phyloP scores from a whole-genome alignment of 192 early-diverging fungal genomes.

The Rhizophagus sp. region DNA sequence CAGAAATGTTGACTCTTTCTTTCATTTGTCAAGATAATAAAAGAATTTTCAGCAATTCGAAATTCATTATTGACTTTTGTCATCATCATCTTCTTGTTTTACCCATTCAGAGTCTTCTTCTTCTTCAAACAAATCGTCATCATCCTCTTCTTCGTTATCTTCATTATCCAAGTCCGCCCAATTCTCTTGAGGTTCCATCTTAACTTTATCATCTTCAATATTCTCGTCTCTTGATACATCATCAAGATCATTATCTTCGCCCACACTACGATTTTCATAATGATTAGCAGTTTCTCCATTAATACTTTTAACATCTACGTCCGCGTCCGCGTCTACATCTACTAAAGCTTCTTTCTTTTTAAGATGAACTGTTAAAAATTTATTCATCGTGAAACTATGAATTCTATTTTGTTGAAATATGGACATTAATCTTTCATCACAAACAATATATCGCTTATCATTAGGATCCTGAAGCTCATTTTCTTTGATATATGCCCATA shows the following conservation, averaged over 20 bases:
- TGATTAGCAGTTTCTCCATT: background rate
- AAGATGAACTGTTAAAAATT: conserved; percentile 55
- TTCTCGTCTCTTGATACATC: background rate
- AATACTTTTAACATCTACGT: background rate
- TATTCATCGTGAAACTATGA: conserved; percentile 64
- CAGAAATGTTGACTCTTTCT: background rate
- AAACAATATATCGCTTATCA: conserved; percentile 55
- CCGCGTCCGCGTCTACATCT: background rate
- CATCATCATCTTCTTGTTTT: background rate
- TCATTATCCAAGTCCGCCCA: background rate
- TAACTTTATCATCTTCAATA: background rate
- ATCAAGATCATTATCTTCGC: background rate
- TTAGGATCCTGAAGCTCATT: conserved; percentile 55
- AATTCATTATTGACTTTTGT: background rate
- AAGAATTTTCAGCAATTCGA: background rate
- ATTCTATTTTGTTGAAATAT: conserved; percentile 54
- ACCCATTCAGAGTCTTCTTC: background rate
- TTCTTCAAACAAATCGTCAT: background rate
- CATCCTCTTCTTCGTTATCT: background rate
- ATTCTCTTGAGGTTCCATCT: background rate
- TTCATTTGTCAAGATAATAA: background rate
- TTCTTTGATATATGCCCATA: conserved; percentile 64
- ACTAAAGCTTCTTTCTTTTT: conserved; percentile 41
- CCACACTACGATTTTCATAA: background rate
- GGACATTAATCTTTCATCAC: conserved; percentile 49